Evolutionary conservation across 305 asterid genomes (phyloP).

Genomic region (Ajuga reptans): DNA sequence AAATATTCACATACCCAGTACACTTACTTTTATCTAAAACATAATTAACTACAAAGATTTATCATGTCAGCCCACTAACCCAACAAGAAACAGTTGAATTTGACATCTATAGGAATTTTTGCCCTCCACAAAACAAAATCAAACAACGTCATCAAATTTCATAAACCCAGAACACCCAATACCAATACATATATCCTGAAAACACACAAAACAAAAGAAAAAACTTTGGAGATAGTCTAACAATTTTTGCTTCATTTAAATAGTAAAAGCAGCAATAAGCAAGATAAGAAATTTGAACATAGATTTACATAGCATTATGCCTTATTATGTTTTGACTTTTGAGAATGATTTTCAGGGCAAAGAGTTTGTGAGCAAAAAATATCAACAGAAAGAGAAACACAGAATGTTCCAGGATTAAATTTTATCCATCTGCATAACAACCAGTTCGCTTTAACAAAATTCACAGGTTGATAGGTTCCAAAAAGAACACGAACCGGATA

Average conservation of each 20-base stretch:
- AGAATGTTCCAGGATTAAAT: not conserved
- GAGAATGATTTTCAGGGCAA: not conserved
- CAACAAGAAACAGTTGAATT: not conserved
- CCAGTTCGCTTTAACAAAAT: conserved; percentile 11
- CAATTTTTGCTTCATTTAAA: conserved; percentile 13
- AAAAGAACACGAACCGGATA: conserved; percentile 45
- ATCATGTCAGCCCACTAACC: not conserved
- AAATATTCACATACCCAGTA: not conserved
- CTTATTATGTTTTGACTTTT: not conserved
- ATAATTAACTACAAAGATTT: no score
- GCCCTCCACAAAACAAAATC: not conserved
- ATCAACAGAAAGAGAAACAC: not conserved
- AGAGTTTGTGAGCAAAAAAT: not conserved
- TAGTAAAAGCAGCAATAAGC: conserved; percentile 12
- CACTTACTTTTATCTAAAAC: not conserved
- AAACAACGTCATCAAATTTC: not conserved
- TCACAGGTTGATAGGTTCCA: not conserved
- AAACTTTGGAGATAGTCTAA: no score
- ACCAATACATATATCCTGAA: not conserved
- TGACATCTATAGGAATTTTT: not conserved
- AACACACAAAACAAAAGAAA: not conserved
- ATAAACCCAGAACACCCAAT: not conserved
- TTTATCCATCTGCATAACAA: conserved; percentile 7
- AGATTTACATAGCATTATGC: not conserved
- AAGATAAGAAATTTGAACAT: conserved; percentile 4